Percentiles rank a stretch among this genome's conserved stretches.
These are phyloP conservation scores for Clarireedia sp. DNA, from an alignment of 2,329 filamentous ascomycete genomes.

Conservation along the genomic window DNA sequence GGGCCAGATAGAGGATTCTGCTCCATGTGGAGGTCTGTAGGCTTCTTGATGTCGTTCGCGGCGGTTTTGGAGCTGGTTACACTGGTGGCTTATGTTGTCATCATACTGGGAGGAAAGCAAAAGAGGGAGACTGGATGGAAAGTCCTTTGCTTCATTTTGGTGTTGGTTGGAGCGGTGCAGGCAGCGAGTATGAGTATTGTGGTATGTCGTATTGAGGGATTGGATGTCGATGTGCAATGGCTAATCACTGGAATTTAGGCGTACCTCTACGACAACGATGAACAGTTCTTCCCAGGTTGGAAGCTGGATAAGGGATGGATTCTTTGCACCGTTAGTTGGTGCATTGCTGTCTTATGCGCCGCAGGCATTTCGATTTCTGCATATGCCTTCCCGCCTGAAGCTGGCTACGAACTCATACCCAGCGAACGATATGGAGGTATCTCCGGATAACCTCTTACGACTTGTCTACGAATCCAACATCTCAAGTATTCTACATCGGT, in stretches of 20 bases:
- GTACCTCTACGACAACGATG: constrained; percentile 75
- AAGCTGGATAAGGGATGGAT: constrained; percentile 71
- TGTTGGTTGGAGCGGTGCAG: constrained; percentile 59
- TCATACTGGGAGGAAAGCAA: constrained; percentile 70
- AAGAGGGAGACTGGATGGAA: constrained; percentile 79
- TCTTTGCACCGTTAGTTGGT: constrained; percentile 52
- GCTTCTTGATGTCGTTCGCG: constrained; percentile 79
- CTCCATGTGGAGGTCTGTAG: constrained; percentile 74
- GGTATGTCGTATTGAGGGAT: constrained; percentile 45
- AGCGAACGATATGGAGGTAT: constrained; percentile 21
- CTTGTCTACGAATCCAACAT: neutral
- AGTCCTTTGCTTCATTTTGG: constrained; percentile 58
- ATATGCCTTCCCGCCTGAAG: constrained; percentile 66
- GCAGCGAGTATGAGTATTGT: constrained; percentile 74
- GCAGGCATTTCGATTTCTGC: constrained; percentile 58
- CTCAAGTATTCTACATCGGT: neutral
- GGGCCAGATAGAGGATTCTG: constrained; percentile 63
- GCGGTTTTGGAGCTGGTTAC: constrained; percentile 75
- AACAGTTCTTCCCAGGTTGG: constrained; percentile 79
- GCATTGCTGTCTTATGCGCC: constrained; percentile 44
- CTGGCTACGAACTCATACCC: constrained; percentile 75
- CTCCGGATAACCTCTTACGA: neutral
- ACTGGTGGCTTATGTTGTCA: constrained; percentile 70
- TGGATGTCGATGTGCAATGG: neutral
- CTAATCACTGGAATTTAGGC: constrained; percentile 44